Percentiles rank a stretch among this genome's conserved stretches.
Conservation (phyloP, 108 stramenopile genomes). For the Cyclotella choctawhatcheeana region DNA sequence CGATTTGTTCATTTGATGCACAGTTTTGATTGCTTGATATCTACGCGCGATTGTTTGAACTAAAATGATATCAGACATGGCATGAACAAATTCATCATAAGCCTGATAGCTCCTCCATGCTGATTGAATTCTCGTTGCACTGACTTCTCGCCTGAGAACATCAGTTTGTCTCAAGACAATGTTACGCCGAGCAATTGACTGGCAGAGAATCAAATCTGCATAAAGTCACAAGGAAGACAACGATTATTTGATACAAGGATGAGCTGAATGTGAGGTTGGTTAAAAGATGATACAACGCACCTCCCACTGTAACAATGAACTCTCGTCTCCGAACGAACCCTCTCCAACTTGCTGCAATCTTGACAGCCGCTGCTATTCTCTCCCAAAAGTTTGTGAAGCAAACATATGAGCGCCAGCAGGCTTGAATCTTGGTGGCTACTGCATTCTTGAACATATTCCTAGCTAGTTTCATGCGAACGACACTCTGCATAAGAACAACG, state of each 20-base stretch:
- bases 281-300: not conserved
- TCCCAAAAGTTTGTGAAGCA: slow-evolving; percentile 61
- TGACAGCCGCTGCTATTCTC: not conserved
- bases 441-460: slow-evolving; percentile 8
- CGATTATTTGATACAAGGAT: too few species aligned
- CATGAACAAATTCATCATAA: not conserved
- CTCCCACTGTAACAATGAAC: slow-evolving; percentile 11
- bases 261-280: too few species aligned
- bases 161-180: not conserved
- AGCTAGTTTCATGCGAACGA: slow-evolving; percentile 29
- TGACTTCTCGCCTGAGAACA: not conserved
- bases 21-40: not conserved
- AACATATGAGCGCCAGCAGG: slow-evolving; percentile 63
- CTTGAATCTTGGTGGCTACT: slow-evolving; percentile 63
- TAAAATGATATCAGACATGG: not conserved
- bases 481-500: slow-evolving; percentile 51
- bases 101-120: not conserved
- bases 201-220: slow-evolving; percentile 11
- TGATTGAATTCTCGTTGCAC: not conserved
- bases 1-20: not conserved
- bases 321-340: not conserved
- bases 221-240: not conserved
- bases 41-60: not conserved
- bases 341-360: slow-evolving; percentile 5
- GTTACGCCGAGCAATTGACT: slow-evolving; percentile 10